phyloP scores from a whole-genome alignment of 2,329 filamentous ascomycete genomes.

The Neoascochyta sp. region DNA sequence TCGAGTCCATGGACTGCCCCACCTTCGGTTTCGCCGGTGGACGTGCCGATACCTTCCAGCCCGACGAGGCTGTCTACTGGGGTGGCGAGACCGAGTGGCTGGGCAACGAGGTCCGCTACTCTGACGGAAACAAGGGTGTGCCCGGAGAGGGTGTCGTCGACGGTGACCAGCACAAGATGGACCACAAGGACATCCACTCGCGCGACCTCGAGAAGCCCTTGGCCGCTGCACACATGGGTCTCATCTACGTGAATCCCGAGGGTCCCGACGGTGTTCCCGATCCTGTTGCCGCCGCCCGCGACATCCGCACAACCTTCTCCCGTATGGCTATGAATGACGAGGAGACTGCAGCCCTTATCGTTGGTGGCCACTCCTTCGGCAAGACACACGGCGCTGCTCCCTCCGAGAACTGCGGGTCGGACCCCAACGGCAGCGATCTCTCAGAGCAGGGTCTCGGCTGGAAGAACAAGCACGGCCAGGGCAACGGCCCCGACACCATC shows the following conservation, averaged over 20 bases:
- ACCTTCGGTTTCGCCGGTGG: slow-evolving; percentile 72
- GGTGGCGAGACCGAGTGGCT: slow-evolving; percentile 71
- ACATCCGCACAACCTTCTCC: slow-evolving; percentile 70
- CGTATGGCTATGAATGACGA: slow-evolving; percentile 83
- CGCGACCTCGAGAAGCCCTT: slow-evolving; percentile 66
- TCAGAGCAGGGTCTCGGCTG: slow-evolving; percentile 70
- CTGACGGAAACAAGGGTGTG: slow-evolving; percentile 48
- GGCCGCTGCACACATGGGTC: slow-evolving; percentile 67
- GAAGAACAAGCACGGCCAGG: slow-evolving; percentile 60
- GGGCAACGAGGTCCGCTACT: slow-evolving; percentile 69
- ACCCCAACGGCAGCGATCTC: slow-evolving; percentile 63
- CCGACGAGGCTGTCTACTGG: slow-evolving; percentile 75
- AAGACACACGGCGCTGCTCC: slow-evolving; percentile 75
- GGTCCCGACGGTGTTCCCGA: slow-evolving; percentile 69
- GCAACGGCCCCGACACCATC: slow-evolving; percentile 69
- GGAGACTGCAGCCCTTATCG: slow-evolving; percentile 76
- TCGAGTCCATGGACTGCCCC: slow-evolving; percentile 73
- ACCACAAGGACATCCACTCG: slow-evolving; percentile 44
- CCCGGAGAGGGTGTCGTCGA: slow-evolving; percentile 38
- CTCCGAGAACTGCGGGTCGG: slow-evolving; percentile 60
- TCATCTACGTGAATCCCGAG: slow-evolving; percentile 81
- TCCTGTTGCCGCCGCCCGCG: slow-evolving; percentile 62
- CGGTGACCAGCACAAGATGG: slow-evolving; percentile 31
- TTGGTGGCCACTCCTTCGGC: slow-evolving; percentile 73
- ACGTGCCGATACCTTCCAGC: slow-evolving; percentile 68